Conservation (phyloP, 106 monocot genomes). For the Acorus gramineus region DNA sequence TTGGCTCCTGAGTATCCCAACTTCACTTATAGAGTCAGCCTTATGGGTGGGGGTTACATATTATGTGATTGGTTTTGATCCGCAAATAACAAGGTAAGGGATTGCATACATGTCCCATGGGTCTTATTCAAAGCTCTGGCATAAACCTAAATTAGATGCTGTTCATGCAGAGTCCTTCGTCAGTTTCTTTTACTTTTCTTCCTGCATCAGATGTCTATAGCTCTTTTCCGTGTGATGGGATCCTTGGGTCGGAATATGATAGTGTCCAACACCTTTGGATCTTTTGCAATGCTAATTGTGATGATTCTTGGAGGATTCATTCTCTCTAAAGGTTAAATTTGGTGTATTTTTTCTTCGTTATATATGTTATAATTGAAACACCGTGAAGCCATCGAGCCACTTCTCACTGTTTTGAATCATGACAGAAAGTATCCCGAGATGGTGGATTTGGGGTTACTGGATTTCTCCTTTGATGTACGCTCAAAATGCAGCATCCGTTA, state of each 20-base stretch:
- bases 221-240: conserved; percentile 89
- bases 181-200: conserved; percentile 83
- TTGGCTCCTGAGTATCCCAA: conserved; percentile 91
- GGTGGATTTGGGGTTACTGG: conserved; percentile 99
- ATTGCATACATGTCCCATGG: background rate
- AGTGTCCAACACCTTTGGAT: conserved; percentile 98
- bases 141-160: too few relatives aligned
- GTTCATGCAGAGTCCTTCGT: conserved; percentile 56
- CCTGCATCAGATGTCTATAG: conserved; percentile 93
- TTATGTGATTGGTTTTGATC: conserved; percentile 94
- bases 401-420: conserved; percentile 1
- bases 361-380: background rate
- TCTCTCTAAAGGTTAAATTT: conserved; percentile 61
- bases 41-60: conserved; percentile 93
- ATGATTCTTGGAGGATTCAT: conserved; percentile 99
- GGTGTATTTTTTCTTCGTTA: background rate
- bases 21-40: conserved; percentile 75
- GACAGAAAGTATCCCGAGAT: conserved; percentile 85
- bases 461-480: conserved; percentile 98
- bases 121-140: too few relatives aligned
- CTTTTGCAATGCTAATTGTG: conserved; percentile 87
- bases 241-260: conserved; percentile 95
- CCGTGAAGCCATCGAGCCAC: background rate
- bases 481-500: conserved; percentile 90
- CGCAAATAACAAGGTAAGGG: conserved; percentile 72